Conservation (phyloP, 75 land plant genomes). For the Cunninghamia lanceolata region DNA sequence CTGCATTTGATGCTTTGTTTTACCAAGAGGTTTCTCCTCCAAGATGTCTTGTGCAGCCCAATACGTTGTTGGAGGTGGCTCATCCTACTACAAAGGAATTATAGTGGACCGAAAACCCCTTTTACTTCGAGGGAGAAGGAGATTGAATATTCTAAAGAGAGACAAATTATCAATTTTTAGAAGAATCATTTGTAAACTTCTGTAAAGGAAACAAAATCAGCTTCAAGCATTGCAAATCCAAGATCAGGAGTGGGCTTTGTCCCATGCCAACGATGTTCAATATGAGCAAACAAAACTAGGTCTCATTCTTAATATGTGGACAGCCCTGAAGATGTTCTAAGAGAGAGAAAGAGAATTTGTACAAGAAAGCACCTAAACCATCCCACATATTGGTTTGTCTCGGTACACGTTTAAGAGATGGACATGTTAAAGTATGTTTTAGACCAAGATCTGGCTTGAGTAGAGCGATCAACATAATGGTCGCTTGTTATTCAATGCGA, state of each 20-base stretch:
- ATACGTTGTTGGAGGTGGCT: neutral
- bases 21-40: neutral
- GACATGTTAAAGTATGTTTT: neutral
- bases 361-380: neutral
- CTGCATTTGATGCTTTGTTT: neutral
- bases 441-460: neutral
- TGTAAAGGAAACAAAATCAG: neutral
- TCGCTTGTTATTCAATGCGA: neutral
- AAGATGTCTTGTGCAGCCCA: too few relatives aligned
- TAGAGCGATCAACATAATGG: neutral
- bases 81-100: neutral
- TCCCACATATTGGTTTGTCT: neutral
- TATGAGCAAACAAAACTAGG: neutral
- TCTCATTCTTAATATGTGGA: neutral
- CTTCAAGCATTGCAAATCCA: neutral
- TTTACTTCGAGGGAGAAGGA: neutral
- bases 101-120: neutral
- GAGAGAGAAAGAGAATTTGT: neutral
- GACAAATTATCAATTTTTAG: neutral
- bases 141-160: slow-evolving; percentile 6
- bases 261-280: slow-evolving; percentile 40
- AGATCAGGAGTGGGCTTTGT: slow-evolving; percentile 31
- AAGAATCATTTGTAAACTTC: neutral
- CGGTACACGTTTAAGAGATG: neutral
- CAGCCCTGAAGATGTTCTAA: neutral